Evolutionary conservation across 306 rosid species (phyloP).

Genomic region (Nissolia schottii): DNA sequence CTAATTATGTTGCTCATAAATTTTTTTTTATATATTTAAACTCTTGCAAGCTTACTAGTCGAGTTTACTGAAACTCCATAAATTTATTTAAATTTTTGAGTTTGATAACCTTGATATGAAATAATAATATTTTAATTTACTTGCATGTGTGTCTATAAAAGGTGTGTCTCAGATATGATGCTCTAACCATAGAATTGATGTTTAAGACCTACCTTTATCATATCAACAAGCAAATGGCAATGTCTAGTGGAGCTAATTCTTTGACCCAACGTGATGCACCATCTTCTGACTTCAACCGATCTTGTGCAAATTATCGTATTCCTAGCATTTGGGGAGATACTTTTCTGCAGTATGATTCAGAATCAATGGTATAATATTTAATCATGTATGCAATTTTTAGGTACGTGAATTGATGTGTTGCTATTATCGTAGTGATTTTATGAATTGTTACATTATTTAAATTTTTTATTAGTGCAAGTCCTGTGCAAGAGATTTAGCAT

Average conservation of each 20-base stretch:
- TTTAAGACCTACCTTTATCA: background rate
- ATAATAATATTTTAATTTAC: too few relatives aligned
- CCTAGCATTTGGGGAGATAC: background rate
- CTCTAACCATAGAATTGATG: too few relatives aligned
- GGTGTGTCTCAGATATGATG: too few relatives aligned
- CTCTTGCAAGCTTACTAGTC: too few relatives aligned
- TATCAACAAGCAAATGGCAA: too few relatives aligned
- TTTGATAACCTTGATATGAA: too few relatives aligned
- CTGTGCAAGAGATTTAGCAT: background rate
- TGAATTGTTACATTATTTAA: background rate
- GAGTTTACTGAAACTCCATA: too few relatives aligned
- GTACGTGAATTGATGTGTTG: background rate
- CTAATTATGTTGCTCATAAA: too few relatives aligned
- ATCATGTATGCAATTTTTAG: background rate
- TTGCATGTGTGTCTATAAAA: too few relatives aligned
- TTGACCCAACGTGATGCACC: background rate
- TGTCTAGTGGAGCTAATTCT: background rate
- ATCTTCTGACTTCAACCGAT: background rate
- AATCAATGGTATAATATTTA: background rate
- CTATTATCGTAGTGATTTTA: background rate
- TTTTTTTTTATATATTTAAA: too few relatives aligned
- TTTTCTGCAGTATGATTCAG: background rate
- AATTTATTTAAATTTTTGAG: too few relatives aligned
- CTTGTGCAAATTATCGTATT: background rate
- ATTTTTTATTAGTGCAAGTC: background rate